Conservation (phyloP, 768 basidiomycete genomes). For the Macrolepiota fuliginosa region DNA sequence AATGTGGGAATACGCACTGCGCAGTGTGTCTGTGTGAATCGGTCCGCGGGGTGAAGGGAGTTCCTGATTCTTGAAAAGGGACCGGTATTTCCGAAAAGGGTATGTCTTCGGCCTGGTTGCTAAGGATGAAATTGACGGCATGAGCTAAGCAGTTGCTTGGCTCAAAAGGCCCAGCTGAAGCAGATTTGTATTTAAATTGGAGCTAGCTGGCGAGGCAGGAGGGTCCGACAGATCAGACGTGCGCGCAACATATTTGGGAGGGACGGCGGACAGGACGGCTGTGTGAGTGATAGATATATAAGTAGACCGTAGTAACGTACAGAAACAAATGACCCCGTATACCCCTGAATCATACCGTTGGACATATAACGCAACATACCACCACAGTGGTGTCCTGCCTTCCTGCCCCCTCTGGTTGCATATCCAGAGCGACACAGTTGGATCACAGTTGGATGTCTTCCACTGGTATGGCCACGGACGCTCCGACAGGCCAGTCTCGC, state of each 20-base stretch:
- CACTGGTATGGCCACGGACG: neutral
- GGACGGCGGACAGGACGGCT: constrained; percentile 1
- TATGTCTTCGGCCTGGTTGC: neutral
- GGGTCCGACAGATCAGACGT: neutral
- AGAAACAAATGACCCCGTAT: neutral
- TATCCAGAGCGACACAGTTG: too few relatives aligned
- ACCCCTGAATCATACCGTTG: neutral
- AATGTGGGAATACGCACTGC: neutral
- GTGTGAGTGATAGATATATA: neutral
- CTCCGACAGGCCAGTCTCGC: neutral
- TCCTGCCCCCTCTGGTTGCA: neutral
- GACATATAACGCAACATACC: too few relatives aligned
- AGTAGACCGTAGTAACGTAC: constrained; percentile 10
- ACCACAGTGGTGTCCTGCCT: neutral
- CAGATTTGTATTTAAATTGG: neutral
- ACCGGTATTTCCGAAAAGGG: neutral
- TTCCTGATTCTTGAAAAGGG: neutral
- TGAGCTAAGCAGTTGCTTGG: neutral
- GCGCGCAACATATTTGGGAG: neutral
- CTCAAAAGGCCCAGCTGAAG: neutral
- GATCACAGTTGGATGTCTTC: too few relatives aligned
- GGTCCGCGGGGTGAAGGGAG: neutral
- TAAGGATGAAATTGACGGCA: neutral
- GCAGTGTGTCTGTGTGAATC: neutral
- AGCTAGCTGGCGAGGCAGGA: neutral